Percentiles rank a stretch among this genome's conserved stretches.
phyloP scores from a whole-genome alignment of 2,329 filamentous ascomycete genomes.

The Diaporthe longicolla region DNA sequence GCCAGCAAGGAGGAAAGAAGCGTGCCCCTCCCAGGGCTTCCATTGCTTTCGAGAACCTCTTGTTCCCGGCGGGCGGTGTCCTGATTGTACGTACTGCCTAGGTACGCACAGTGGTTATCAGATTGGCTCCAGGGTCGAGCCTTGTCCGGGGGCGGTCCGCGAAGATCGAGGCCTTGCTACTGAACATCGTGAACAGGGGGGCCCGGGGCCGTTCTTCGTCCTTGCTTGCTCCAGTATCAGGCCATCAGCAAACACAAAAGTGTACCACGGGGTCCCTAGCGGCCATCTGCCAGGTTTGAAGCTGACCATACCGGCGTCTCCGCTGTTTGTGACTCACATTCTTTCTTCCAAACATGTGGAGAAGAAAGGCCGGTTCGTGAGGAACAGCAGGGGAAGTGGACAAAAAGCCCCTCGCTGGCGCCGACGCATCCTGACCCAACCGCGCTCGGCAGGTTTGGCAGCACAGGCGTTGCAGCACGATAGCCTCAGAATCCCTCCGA shows the following conservation, averaged over 20 bases:
- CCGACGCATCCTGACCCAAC: slow-evolving; percentile 4
- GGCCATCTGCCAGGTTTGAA: neutral
- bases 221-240: slow-evolving; percentile 3
- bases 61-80: neutral
- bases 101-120: neutral
- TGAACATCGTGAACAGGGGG: neutral
- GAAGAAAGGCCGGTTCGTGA: neutral
- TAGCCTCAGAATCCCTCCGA: slow-evolving; percentile 6
- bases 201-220: too few relatives aligned
- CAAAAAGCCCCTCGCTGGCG: neutral
- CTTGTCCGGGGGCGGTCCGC: slow-evolving; percentile 25
- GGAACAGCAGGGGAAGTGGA: neutral
- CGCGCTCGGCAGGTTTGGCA: slow-evolving; percentile 16
- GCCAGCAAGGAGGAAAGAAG: neutral
- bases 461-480: slow-evolving; percentile 9
- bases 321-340: slow-evolving; percentile 17
- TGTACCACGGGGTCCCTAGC: slow-evolving; percentile 11
- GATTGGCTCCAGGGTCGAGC: neutral
- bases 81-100: neutral
- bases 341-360: slow-evolving; percentile 14
- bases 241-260: neutral
- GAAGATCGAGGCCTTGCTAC: slow-evolving; percentile 11
- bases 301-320: neutral
- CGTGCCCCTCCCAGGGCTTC: neutral
- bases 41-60: neutral